phyloP scores from a whole-genome alignment of 305 asterid species.

The Stenogyne calaminthoides region DNA sequence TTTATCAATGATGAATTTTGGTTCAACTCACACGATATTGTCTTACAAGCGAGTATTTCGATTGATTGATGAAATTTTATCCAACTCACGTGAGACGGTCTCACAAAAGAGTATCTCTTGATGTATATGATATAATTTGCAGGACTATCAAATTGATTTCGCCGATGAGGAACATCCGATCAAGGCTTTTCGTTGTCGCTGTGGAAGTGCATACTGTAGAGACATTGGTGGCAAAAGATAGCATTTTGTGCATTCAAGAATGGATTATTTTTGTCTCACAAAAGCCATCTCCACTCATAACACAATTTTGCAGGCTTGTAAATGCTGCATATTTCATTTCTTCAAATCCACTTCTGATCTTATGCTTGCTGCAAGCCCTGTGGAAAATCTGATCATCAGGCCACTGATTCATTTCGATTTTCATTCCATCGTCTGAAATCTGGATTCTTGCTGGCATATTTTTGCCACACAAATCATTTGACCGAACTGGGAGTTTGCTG shows the following conservation, averaged over 20 bases:
- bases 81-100: not conserved
- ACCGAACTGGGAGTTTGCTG: conserved; percentile 36
- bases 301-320: conserved; percentile 47
- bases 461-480: conserved; percentile 39
- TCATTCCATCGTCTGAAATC: conserved; percentile 43
- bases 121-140: conserved; percentile 15
- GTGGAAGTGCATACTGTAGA: conserved; percentile 62
- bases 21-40: too few species aligned
- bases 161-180: conserved; percentile 51
- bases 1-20: too few species aligned
- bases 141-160: conserved; percentile 74
- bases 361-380: conserved; percentile 44
- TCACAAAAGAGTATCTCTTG: not conserved
- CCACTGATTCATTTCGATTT: not conserved
- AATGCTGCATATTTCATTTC: conserved; percentile 53
- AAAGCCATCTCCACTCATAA: conserved; percentile 46
- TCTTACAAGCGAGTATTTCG: too few species aligned
- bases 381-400: conserved; percentile 43
- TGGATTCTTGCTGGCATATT: conserved; percentile 61
- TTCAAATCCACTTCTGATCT: conserved; percentile 33
- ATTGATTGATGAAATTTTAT: too few species aligned
- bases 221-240: conserved; percentile 24
- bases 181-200: conserved; percentile 62
- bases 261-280: conserved; percentile 41
- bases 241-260: conserved; percentile 15